Evolutionary conservation across 1,284 basidiomycete genomes (phyloP).

Genomic region (Phellinidium pouzarii): DNA sequence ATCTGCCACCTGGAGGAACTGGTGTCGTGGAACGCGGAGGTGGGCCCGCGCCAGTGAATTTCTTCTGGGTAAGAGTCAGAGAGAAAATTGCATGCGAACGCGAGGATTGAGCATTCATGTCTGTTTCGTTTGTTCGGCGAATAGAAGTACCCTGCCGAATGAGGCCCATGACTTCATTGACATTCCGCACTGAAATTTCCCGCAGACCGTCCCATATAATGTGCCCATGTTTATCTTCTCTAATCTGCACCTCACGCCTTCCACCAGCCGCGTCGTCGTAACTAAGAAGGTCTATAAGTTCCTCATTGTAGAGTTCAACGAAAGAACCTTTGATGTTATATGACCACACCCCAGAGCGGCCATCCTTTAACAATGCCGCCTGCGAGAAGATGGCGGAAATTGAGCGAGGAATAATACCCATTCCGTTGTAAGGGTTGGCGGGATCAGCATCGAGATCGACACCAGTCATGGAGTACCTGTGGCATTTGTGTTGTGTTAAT

Average conservation of each 20-base stretch:
- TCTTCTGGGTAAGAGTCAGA: slow-evolving; percentile 86
- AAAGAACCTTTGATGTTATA: slow-evolving; percentile 80
- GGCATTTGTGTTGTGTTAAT: background rate
- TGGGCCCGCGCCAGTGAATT: slow-evolving; percentile 57
- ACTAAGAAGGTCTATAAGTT: slow-evolving; percentile 84
- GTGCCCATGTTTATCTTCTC: slow-evolving; percentile 93
- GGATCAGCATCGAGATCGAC: slow-evolving; percentile 80
- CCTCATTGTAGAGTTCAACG: slow-evolving; percentile 98
- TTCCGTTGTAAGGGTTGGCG: slow-evolving; percentile 64
- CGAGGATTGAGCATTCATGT: slow-evolving; percentile 98
- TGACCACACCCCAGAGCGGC: slow-evolving; percentile 65
- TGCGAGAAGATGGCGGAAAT: slow-evolving; percentile 86
- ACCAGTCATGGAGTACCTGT: slow-evolving; percentile 71
- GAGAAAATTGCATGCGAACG: slow-evolving; percentile 99
- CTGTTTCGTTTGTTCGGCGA: slow-evolving; percentile 92
- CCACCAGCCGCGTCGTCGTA: slow-evolving; percentile 57
- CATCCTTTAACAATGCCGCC: slow-evolving; percentile 70
- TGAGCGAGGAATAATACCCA: slow-evolving; percentile 94
- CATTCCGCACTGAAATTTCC: slow-evolving; percentile 80
- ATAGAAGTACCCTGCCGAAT: slow-evolving; percentile 84
- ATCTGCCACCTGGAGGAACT: slow-evolving; percentile 60
- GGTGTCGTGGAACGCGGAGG: slow-evolving; percentile 73
- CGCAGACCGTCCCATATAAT: slow-evolving; percentile 96
- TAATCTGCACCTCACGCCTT: slow-evolving; percentile 85
- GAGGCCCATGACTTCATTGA: slow-evolving; percentile 88